Base-by-base conservation (phyloP, 371 early-diverging fungal genomes). In the Syncephalastrum contaminatum region DNA sequence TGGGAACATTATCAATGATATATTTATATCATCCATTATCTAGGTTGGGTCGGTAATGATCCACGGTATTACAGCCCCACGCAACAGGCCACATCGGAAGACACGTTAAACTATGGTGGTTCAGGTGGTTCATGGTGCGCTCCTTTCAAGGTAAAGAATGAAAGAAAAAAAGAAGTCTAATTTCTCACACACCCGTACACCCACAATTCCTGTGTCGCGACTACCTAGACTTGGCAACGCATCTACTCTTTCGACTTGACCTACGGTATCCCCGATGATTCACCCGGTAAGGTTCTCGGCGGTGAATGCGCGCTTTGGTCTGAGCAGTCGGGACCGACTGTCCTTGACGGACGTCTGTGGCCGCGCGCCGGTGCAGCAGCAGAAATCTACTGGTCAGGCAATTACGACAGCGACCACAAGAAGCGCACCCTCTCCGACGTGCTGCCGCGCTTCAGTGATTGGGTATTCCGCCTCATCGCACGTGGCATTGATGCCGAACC, bases 301-400 rank as follows among this genome's bases (percentile, higher is more conserved):
- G 75, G 71, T 45, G 77, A 76, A 58, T 85, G 79, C 4, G 80
- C 85, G 22, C 40, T 85, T 36, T 92, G 91, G 92, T 77, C 88
- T 12, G 90, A 92, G 64, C 89, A 89, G 63, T 43, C 75, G 5
- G 91, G 88, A 46, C 75, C 77, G 19, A 69, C 66, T 24, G 81
- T 75, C 21, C 58, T 90, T 15, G 90, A 90, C 70, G 42, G 51
- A 40, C 72, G 75, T 49, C 62, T 89, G 52, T 92, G 91, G 89
- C 90, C 90, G 36, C 86, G 90, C 42, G 63, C 85, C 46, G 72
- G 87, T 16, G 88, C 90, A 22, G 81, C 85, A 45, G 84, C 89
- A 16, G 92, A 90, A 70, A 62, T 85, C 30, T 77, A 83, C 44
- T 92, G 92, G 92, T 83, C 88, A 10, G 91, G 89, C 21, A 79